These are phyloP conservation scores for Teratosphaeria gauchensis DNA, from an alignment of 2,329 filamentous ascomycete species.

Conservation along the genomic window DNA sequence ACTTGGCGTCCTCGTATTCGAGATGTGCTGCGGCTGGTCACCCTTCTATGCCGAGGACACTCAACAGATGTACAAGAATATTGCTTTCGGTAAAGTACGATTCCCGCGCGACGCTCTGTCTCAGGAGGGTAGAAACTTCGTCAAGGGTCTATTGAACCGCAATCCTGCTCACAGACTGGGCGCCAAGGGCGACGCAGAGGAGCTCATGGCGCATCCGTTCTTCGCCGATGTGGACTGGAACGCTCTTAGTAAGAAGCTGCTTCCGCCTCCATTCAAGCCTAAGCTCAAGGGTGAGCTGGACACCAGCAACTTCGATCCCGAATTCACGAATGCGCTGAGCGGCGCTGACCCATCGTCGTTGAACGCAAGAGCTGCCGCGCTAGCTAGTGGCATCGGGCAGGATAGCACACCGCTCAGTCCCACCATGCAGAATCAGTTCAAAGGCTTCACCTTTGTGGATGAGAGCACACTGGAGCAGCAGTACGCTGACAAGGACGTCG, in stretches of 20 bases:
- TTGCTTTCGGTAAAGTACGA: conserved; percentile 94
- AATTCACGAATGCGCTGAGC: conserved; percentile 91
- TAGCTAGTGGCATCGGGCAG: conserved; percentile 71
- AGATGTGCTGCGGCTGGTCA: conserved; percentile 99
- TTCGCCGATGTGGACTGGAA: conserved; percentile 93
- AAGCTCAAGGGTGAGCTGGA: conserved; percentile 93
- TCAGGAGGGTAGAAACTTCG: conserved; percentile 91
- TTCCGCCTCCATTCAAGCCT: conserved; percentile 94
- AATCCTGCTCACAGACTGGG: conserved; percentile 94
- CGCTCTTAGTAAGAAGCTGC: conserved; percentile 75
- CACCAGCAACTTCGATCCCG: conserved; percentile 95
- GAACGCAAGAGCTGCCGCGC: conserved; percentile 78
- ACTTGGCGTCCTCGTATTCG: conserved; percentile 89
- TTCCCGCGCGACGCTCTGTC: conserved; percentile 93
- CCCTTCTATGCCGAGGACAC: conserved; percentile 98
- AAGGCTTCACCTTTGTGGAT: conserved; percentile 98
- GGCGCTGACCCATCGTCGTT: conserved; percentile 67
- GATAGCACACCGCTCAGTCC: conserved; percentile 89
- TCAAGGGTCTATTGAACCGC: conserved; percentile 92
- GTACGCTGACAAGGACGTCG: conserved; percentile 41
- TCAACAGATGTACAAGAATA: conserved; percentile 99
- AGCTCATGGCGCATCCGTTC: conserved; percentile 89
- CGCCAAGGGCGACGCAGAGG: conserved; percentile 81
- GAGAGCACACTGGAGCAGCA: conserved; percentile 89
- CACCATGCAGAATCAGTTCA: conserved; percentile 95